These are phyloP conservation scores for Aegilops longissima DNA, from an alignment of 176 grass and related monocot genomes.

Conservation along the genomic window DNA sequence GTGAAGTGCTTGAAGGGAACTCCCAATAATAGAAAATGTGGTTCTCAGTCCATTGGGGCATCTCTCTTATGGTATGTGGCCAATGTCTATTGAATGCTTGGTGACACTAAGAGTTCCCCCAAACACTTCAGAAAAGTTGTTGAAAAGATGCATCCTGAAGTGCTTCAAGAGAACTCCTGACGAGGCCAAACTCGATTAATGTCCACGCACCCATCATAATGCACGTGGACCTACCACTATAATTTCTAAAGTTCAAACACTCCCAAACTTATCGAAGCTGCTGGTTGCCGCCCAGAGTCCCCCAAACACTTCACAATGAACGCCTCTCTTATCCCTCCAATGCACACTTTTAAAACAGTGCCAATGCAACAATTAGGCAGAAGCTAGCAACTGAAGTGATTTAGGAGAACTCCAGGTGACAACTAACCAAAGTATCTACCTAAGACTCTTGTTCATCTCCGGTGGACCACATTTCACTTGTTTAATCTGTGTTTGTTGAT, in stretches of 20 bases:
- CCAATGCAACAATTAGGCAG: neutral
- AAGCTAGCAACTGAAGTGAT: slow-evolving; percentile 27
- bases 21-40: slow-evolving; percentile 22
- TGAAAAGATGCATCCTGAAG: neutral
- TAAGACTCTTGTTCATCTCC: neutral
- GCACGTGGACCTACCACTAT: neutral
- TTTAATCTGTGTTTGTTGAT: neutral
- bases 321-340: neutral
- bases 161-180: slow-evolving; percentile 37
- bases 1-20: slow-evolving; percentile 46
- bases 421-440: slow-evolving; percentile 24
- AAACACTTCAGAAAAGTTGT: slow-evolving; percentile 50
- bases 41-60: no score
- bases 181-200: slow-evolving; percentile 32
- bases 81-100: no score
- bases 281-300: slow-evolving; percentile 9
- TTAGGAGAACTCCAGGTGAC: slow-evolving; percentile 36
- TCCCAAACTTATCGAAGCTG: neutral
- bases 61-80: no score
- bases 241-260: neutral
- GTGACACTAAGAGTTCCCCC: neutral
- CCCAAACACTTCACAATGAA: slow-evolving; percentile 43
- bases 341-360: neutral
- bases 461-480: slow-evolving; percentile 16
- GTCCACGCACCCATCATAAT: neutral